phyloP scores from a whole-genome alignment of 768 basidiomycete genomes.

The Leucocoprinus birnbaumii region DNA sequence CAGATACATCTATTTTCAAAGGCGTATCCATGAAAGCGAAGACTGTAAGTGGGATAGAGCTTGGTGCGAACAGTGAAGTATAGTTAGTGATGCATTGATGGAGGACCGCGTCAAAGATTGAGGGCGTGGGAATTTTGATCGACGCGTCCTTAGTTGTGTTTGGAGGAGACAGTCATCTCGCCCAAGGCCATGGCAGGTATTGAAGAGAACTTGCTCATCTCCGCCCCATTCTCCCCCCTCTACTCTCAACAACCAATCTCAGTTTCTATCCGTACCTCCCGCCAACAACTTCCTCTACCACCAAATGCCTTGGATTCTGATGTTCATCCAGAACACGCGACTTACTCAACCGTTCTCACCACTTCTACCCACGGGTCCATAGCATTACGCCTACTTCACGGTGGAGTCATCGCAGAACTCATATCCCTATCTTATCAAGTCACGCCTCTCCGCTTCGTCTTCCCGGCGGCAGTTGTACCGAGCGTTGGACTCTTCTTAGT shows the following conservation, averaged over 20 bases:
- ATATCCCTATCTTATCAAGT: slow-evolving; percentile 66
- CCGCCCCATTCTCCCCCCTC: slow-evolving; percentile 65
- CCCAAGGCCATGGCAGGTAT: slow-evolving; percentile 18
- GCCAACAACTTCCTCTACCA: slow-evolving; percentile 49
- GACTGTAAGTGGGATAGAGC: no score
- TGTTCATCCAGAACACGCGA: slow-evolving; percentile 71
- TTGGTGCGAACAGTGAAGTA: background rate
- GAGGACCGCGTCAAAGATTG: no score
- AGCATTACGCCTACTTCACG: slow-evolving; percentile 72
- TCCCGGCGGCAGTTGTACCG: slow-evolving; percentile 66
- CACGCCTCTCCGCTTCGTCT: slow-evolving; percentile 72
- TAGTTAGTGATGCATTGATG: background rate
- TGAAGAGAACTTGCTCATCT: slow-evolving; percentile 44
- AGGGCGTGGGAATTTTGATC: slow-evolving; percentile 9
- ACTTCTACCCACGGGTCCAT: slow-evolving; percentile 60
- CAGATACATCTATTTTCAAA: no score
- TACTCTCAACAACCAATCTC: slow-evolving; percentile 50
- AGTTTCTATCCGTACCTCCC: slow-evolving; percentile 56
- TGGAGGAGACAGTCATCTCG: background rate
- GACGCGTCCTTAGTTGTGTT: background rate
- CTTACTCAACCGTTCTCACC: slow-evolving; percentile 55
- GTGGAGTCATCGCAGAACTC: slow-evolving; percentile 72
- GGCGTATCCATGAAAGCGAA: no score
- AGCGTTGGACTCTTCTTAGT: slow-evolving; percentile 63
- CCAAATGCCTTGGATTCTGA: slow-evolving; percentile 37